phyloP scores from a whole-genome alignment of 1,139 yeast species.

The Spathaspora jeffriesii region DNA sequence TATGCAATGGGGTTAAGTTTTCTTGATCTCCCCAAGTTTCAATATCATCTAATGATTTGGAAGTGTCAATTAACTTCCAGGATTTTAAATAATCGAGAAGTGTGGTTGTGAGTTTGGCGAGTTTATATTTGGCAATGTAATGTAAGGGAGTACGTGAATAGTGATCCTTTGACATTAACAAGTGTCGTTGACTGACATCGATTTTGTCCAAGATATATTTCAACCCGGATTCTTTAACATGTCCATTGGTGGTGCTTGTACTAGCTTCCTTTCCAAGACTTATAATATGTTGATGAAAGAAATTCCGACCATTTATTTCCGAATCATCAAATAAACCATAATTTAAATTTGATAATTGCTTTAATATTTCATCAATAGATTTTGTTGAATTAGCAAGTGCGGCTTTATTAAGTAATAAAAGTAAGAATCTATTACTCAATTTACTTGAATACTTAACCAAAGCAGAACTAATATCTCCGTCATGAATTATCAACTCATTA shows the following conservation, averaged over 20 bases:
- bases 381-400: constrained; percentile 49
- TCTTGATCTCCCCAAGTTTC: constrained; percentile 84
- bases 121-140: constrained; percentile 87
- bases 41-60: constrained; percentile 57
- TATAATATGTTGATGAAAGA: constrained; percentile 81
- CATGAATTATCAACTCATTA: constrained; percentile 37
- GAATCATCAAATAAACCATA: constrained; percentile 52
- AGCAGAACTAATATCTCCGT: constrained; percentile 35
- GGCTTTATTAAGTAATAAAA: constrained; percentile 65
- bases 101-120: constrained; percentile 59
- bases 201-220: constrained; percentile 41
- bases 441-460: constrained; percentile 28
- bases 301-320: constrained; percentile 81
- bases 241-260: background rate
- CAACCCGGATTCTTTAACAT: constrained; percentile 20
- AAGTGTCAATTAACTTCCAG: constrained; percentile 34
- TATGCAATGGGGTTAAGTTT: constrained; percentile 76
- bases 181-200: constrained; percentile 45
- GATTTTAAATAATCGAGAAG: constrained; percentile 47
- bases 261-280: constrained; percentile 60
- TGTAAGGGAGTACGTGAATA: constrained; percentile 87
- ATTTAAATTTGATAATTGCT: constrained; percentile 7
- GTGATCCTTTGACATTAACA: constrained; percentile 68
- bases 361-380: constrained; percentile 59
- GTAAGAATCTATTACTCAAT: constrained; percentile 40